Conservation (phyloP, 2,329 filamentous ascomycete genomes). For the Tolypocladium sp. region DNA sequence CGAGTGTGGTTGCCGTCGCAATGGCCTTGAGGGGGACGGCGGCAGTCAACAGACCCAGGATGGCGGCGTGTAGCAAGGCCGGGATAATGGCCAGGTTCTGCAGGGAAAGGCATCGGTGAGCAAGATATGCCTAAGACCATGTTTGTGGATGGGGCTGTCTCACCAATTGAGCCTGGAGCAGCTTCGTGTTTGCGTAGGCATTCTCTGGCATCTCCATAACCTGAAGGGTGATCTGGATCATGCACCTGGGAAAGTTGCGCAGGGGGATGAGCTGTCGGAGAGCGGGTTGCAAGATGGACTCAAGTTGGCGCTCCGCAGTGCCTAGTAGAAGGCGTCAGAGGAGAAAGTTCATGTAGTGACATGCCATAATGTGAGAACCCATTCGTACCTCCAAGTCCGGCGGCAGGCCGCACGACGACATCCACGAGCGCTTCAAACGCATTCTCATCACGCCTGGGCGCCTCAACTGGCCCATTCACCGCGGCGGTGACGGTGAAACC, state of each 20-base stretch:
- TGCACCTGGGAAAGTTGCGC: slow-evolving; percentile 64
- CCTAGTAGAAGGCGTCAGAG: slow-evolving; percentile 29
- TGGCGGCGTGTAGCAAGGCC: slow-evolving; percentile 68
- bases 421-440: slow-evolving; percentile 87
- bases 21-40: slow-evolving; percentile 72
- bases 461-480: slow-evolving; percentile 90
- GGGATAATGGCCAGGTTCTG: slow-evolving; percentile 75
- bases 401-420: slow-evolving; percentile 78
- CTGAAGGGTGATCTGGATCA: slow-evolving; percentile 78
- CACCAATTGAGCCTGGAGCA: slow-evolving; percentile 53
- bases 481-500: slow-evolving; percentile 77
- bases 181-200: slow-evolving; percentile 51
- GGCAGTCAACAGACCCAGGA: slow-evolving; percentile 72
- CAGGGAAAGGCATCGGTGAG: slow-evolving; percentile 6
- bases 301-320: slow-evolving; percentile 72
- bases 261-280: slow-evolving; percentile 67
- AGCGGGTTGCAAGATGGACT: slow-evolving; percentile 63
- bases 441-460: slow-evolving; percentile 78
- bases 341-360: background rate
- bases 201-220: slow-evolving; percentile 61
- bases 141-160: slow-evolving; percentile 13
- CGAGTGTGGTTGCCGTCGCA: slow-evolving; percentile 55
- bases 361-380: background rate
- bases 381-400: slow-evolving; percentile 66
- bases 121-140: background rate